Conservation (phyloP, 192 early-diverging fungal genomes). For the Ambispora gerdemannii region DNA sequence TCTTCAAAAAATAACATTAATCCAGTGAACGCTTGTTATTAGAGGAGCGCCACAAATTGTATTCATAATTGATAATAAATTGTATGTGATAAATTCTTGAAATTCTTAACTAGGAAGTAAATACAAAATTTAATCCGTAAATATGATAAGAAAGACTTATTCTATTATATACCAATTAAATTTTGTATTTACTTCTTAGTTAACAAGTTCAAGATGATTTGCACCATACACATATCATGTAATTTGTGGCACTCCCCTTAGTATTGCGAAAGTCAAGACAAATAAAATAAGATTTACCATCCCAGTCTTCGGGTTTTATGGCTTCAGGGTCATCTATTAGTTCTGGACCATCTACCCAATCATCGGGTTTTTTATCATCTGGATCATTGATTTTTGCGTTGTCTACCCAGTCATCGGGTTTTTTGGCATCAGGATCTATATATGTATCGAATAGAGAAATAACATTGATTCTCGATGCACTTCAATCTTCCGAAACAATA, state of each 20-base stretch:
- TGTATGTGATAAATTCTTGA: too few species aligned
- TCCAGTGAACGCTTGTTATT: too few species aligned
- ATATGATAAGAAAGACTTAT: too few species aligned
- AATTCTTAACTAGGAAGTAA: too few species aligned
- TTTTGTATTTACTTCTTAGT: too few species aligned
- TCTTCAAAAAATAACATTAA: slow-evolving; percentile 33
- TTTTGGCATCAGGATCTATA: slow-evolving; percentile 62
- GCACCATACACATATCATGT: neutral
- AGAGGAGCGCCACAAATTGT: too few species aligned
- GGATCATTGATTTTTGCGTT: slow-evolving; percentile 78
- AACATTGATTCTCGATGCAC: neutral
- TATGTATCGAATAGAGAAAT: neutral
- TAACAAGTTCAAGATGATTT: neutral
- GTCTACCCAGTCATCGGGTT: slow-evolving; percentile 91
- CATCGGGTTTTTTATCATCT: slow-evolving; percentile 80
- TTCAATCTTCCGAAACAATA: neutral
- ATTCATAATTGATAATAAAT: too few species aligned
- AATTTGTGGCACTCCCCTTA: too few species aligned
- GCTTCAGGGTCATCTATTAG: slow-evolving; percentile 81
- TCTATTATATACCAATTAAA: too few species aligned
- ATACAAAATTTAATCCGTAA: neutral
- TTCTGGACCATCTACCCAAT: slow-evolving; percentile 85
- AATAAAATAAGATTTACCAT: slow-evolving; percentile 39
- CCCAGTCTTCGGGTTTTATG: slow-evolving; percentile 88
- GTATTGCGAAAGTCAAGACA: too few species aligned